phyloP scores from a whole-genome alignment of 371 early-diverging fungal genomes.

The Zopfochytrium polystomum region DNA sequence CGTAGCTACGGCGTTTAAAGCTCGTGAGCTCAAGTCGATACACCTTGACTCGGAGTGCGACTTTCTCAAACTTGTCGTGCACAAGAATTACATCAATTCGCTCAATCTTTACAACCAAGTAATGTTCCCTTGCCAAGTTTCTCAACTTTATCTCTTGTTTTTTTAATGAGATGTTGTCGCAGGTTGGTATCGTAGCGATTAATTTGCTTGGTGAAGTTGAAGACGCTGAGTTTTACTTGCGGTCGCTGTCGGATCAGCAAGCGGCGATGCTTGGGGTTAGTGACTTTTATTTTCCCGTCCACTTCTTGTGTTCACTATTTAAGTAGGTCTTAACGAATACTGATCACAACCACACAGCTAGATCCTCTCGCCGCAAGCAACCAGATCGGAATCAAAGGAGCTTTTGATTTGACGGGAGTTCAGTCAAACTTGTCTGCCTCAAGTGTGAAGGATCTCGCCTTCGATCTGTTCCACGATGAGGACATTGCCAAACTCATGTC shows the following conservation, averaged over 20 bases:
- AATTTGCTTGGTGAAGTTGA: slow-evolving; percentile 51
- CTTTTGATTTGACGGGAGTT: no score
- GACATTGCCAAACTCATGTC: slow-evolving; percentile 38
- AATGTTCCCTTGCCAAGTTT: background rate
- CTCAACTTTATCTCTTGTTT: background rate
- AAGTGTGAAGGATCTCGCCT: slow-evolving; percentile 27
- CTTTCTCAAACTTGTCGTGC: slow-evolving; percentile 64
- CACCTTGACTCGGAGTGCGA: slow-evolving; percentile 70
- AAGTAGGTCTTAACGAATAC: background rate
- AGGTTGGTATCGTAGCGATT: slow-evolving; percentile 62
- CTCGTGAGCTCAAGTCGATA: slow-evolving; percentile 73
- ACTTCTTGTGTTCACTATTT: background rate
- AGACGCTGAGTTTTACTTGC: slow-evolving; percentile 17
- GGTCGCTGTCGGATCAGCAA: slow-evolving; percentile 15
- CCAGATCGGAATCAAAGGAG: slow-evolving; percentile 28
- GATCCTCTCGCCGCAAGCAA: slow-evolving; percentile 22
- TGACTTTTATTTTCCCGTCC: background rate
- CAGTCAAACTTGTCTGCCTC: no score
- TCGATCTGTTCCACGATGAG: slow-evolving; percentile 36
- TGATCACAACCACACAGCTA: no score
- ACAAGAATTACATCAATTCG: slow-evolving; percentile 67
- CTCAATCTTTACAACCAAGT: slow-evolving; percentile 77
- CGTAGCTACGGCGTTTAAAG: slow-evolving; percentile 49
- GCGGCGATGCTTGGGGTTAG: slow-evolving; percentile 28
- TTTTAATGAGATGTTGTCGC: background rate